phyloP scores from a whole-genome alignment of 306 rosid genomes.

The Cicer cuneatum region DNA sequence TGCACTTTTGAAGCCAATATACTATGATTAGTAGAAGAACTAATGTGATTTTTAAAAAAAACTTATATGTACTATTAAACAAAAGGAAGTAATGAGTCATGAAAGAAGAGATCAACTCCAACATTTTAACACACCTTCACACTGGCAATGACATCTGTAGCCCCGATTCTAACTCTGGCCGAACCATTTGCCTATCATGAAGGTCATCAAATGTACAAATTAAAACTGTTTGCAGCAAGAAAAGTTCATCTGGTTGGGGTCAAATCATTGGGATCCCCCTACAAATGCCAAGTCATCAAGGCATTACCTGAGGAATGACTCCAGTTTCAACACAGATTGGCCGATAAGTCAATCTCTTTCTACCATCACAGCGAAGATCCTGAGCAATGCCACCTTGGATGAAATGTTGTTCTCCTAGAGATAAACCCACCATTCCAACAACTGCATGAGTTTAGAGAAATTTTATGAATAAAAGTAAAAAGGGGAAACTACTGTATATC shows the following conservation, averaged over 20 bases:
- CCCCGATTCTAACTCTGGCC: conserved; percentile 80
- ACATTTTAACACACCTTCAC: conserved; percentile 71
- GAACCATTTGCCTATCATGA: conserved; percentile 82
- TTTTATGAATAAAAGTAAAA: conserved; percentile 1
- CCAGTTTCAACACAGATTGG: conserved; percentile 79
- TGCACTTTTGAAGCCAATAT: conserved; percentile 50
- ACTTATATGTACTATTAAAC: background rate
- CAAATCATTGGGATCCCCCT: background rate
- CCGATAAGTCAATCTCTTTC: conserved; percentile 72
- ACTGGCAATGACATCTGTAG: conserved; percentile 81
- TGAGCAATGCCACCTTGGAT: conserved; percentile 85
- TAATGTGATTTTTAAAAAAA: conserved; percentile 10
- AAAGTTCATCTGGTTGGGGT: background rate
- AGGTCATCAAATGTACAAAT: conserved; percentile 33
- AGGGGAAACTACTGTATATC: background rate
- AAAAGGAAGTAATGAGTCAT: conserved; percentile 7
- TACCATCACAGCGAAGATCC: conserved; percentile 90
- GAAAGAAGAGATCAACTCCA: conserved; percentile 14
- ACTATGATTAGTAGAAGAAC: conserved; percentile 34
- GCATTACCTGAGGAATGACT: conserved; percentile 74
- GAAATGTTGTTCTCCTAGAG: conserved; percentile 72
- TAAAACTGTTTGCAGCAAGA: conserved; percentile 1
- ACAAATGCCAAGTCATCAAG: conserved; percentile 24
- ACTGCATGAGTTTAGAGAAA: conserved; percentile 4
- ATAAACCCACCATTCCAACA: conserved; percentile 71